A percentile compares a stretch with the other conserved stretches of the same genome.
These are phyloP conservation scores for Tothia fuscella DNA, from an alignment of 2,329 filamentous ascomycete genomes.

Conservation along the genomic window DNA sequence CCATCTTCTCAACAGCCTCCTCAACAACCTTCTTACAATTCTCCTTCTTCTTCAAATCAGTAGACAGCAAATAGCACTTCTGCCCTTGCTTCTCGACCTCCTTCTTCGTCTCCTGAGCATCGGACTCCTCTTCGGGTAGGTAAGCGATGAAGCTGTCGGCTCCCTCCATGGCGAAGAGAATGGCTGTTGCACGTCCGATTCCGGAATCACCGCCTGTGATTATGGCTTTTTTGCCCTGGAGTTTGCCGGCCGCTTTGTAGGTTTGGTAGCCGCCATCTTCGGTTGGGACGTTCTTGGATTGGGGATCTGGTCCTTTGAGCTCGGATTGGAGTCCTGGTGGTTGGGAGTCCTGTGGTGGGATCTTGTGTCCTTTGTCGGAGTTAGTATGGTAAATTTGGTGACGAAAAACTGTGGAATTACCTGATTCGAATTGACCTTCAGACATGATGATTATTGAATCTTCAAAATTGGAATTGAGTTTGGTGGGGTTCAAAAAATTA, in stretches of 20 bases:
- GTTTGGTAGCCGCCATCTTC: conserved; percentile 54
- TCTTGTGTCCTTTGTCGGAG: conserved; percentile 9
- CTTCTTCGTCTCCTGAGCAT: conserved; percentile 63
- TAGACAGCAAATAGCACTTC: conserved; percentile 51
- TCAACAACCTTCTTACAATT: conserved; percentile 62
- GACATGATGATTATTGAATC: too few species aligned
- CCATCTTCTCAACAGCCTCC: conserved; percentile 52
- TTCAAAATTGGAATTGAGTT: too few species aligned
- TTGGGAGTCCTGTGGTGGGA: conserved; percentile 28
- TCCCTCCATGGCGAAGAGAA: conserved; percentile 72
- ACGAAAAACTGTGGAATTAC: background rate
- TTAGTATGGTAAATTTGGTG: background rate
- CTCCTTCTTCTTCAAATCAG: conserved; percentile 51
- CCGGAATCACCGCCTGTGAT: conserved; percentile 75
- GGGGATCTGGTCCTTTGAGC: conserved; percentile 45
- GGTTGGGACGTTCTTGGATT: conserved; percentile 54
- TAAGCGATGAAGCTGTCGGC: conserved; percentile 64
- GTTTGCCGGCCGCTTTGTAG: conserved; percentile 66
- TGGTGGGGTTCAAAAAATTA: too few species aligned
- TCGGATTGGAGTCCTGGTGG: conserved; percentile 42
- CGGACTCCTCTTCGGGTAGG: conserved; percentile 61
- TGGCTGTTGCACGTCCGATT: conserved; percentile 63
- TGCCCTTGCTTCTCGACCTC: conserved; percentile 54
- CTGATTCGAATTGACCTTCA: conserved; percentile 5
- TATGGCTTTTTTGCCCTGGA: conserved; percentile 60